These are phyloP conservation scores for Endoconidiophora polonica DNA, from an alignment of 2,329 filamentous ascomycete species.

Conservation along the genomic window DNA sequence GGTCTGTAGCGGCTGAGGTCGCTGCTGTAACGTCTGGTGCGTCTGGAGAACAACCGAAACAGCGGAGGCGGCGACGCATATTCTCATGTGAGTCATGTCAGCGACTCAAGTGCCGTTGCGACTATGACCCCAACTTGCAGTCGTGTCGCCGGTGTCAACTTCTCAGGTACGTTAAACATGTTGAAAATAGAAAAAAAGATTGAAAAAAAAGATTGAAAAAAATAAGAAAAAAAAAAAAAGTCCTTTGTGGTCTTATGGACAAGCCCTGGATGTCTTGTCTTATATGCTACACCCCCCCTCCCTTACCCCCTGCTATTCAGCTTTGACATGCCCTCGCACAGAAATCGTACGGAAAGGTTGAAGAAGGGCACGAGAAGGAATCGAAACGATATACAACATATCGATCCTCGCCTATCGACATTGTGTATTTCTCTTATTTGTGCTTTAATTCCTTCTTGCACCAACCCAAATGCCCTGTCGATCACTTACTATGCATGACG, in stretches of 20 bases:
- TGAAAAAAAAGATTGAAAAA: no score
- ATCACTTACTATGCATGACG: neutral
- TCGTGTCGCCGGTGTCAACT: constrained; percentile 11
- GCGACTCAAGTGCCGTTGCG: constrained; percentile 10
- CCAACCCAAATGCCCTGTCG: neutral
- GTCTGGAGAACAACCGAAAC: constrained; percentile 6
- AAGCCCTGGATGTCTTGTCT: neutral
- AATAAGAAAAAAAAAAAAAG: no score
- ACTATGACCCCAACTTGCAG: constrained; percentile 10
- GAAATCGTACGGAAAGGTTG: neutral
- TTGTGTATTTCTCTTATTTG: neutral
- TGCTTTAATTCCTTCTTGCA: no score
- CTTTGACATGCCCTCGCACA: no score
- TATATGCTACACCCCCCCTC: no score
- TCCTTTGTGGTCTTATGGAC: neutral
- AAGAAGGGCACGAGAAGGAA: no score
- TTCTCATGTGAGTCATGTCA: constrained; percentile 12
- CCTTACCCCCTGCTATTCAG: no score
- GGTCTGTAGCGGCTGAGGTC: constrained; percentile 9
- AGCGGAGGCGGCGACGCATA: constrained; percentile 7
- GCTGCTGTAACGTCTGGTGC: constrained; percentile 3
- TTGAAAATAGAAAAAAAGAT: no score
- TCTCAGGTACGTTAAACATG: constrained; percentile 2
- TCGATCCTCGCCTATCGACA: no score
- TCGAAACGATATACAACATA: no score